A percentile compares a stretch with the other conserved stretches of the same genome.
These are phyloP conservation scores for Bruguiera parviflora DNA, from an alignment of 345 rosid genomes.

Conservation along the genomic window DNA sequence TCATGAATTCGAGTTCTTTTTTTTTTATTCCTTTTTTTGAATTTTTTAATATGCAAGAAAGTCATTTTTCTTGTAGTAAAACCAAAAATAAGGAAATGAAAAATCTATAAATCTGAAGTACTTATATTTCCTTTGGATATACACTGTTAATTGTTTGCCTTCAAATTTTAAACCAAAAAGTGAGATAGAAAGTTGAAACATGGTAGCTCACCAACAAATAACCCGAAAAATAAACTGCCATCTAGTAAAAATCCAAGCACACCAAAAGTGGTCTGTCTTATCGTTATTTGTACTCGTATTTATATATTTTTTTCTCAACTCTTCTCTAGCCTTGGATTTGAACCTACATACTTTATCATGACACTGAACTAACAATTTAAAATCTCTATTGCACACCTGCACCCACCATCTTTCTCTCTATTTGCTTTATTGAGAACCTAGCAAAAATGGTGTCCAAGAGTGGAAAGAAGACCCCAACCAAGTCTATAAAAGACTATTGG, in stretches of 20 bases:
- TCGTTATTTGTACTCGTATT: no score
- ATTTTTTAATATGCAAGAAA: no score
- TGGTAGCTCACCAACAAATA: neutral
- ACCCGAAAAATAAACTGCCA: no score
- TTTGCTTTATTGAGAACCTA: neutral
- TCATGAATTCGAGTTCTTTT: no score
- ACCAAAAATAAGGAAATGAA: no score
- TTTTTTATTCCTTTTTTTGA: no score
- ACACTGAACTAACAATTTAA: conserved; percentile 55
- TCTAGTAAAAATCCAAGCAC: neutral
- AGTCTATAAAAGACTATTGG: conserved; percentile 38
- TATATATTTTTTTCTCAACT: no score
- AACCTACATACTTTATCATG: conserved; percentile 61
- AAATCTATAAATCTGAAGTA: no score
- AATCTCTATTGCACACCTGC: neutral
- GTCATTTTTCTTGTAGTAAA: no score
- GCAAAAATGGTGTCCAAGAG: conserved; percentile 57
- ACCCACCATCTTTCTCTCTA: neutral
- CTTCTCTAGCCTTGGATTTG: conserved; percentile 42
- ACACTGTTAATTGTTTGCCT: neutral
- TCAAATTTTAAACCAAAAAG: neutral
- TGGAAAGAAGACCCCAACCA: conserved; percentile 42
- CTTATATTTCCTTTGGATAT: no score
- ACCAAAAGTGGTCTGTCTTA: no score
- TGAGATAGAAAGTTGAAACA: no score